Base-by-base conservation (phyloP, 75 land plant genomes). In the Chamaecyparis obtusa region DNA sequence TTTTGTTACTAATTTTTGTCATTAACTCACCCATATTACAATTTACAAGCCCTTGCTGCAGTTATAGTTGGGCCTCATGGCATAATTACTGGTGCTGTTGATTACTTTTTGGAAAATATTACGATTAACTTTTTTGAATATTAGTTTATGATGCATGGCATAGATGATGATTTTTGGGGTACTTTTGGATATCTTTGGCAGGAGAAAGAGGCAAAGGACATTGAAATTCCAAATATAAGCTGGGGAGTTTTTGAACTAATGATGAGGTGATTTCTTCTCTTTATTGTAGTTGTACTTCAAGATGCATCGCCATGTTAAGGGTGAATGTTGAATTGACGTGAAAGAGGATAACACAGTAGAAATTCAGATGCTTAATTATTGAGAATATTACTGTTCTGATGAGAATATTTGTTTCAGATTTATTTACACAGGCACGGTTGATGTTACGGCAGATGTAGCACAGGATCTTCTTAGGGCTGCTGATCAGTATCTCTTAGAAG, bases 161-260 rank as follows among this genome's bases (percentile, higher is more conserved):
- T 24, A 10, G 36, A 74, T 74, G 33, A 33, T 33, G 36, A 74
- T 10, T 10, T 74, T 10, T 74, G 15, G 13, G 76, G 76, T 74
- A 74, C 13, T 7, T 35, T 15, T 86, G 76, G 85, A 60, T 13
- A 72, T 86, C 36, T 77, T 15, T 36, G 32, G 37, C 94, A 98
- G 99, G 99, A 98, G 86, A 98, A 91, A 86, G 95, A 97, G 86
- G 99, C 99, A n/a, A 90, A 89, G 88, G 96, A 96, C 79, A 92
- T 98, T 44, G 99, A 95, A 86, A 98, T 98, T 85, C 99, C 99
- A 32, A 98, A 98, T 57, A 98, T 98, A 51, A 95, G 96, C 90
- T 98, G 99, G 99, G 96, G 94, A 43, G 95, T 97, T 39, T 98
- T 98, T 91, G 97, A 98, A 88, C 89, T 97, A 86, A 98, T 98